These are phyloP conservation scores for Datura wrightii DNA, from an alignment of 257 asterid genomes.

Conservation along the genomic window DNA sequence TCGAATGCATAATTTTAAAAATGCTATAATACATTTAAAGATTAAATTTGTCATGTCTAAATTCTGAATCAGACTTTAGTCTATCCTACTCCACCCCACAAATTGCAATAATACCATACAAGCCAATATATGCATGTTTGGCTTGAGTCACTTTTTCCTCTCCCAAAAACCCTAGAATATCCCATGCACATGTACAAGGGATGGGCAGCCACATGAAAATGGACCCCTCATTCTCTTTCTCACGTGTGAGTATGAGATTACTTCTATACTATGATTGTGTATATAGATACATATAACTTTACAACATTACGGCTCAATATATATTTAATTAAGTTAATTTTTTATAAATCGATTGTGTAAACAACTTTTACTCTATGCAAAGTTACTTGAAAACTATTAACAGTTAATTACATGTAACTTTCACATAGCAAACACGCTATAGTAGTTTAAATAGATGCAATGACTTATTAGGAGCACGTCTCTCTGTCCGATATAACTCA, in stretches of 20 bases:
- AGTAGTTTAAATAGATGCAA: too few relatives aligned
- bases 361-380: too few relatives aligned
- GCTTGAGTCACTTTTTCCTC: conserved; percentile 41
- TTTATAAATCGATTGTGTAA: too few relatives aligned
- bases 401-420: too few relatives aligned
- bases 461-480: too few relatives aligned
- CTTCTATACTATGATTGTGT: not conserved
- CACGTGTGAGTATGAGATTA: conserved; percentile 36
- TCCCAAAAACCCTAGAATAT: conserved; percentile 32
- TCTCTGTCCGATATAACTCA: too few relatives aligned
- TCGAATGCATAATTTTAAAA: not conserved
- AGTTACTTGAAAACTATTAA: too few relatives aligned
- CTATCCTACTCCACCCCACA: conserved; percentile 20
- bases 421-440: too few relatives aligned
- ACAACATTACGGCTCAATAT: too few relatives aligned
- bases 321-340: not conserved
- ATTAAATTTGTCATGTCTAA: not conserved
- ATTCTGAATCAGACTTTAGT: not conserved
- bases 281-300: too few relatives aligned
- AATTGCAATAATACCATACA: conserved; percentile 47
- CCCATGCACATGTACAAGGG: conserved; percentile 40
- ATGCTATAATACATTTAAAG: not conserved
- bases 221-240: conserved; percentile 43
- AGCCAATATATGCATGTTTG: conserved; percentile 30
- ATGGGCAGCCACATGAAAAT: conserved; percentile 52